Conservation (phyloP, 164 flowering plant genomes). For the Umbilicus rupestris region DNA sequence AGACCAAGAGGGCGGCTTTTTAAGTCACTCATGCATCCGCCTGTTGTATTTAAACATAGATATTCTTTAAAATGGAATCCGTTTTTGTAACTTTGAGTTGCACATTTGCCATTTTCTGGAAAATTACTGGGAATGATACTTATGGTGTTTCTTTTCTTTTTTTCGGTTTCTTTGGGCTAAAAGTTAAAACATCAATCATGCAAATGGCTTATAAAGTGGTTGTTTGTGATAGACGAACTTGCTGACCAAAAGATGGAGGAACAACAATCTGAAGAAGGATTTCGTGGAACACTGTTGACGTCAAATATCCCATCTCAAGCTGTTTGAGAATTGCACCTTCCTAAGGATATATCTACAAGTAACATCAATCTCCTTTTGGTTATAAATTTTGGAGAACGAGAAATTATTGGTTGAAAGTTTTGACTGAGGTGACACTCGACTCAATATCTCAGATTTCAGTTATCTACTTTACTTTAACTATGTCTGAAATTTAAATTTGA, state of each 20-base stretch:
- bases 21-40: no score
- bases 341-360: not conserved
- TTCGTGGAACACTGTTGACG: slow-evolving; percentile 80
- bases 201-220: slow-evolving; percentile 3
- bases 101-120: not conserved
- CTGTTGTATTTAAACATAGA: not conserved
- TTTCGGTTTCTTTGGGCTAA: no score
- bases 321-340: slow-evolving; percentile 15
- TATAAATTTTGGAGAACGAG: slow-evolving; percentile 8
- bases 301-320: slow-evolving; percentile 46
- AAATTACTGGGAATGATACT: not conserved
- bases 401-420: not conserved
- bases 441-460: not conserved
- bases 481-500: no score
- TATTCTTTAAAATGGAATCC: not conserved
- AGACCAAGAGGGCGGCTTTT: no score
- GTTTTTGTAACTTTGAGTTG: not conserved
- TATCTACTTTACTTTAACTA: not conserved
- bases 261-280: slow-evolving; percentile 65
- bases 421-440: not conserved
- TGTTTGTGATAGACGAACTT: slow-evolving; percentile 54
- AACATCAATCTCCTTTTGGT: slow-evolving; percentile 14
- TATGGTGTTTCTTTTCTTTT: no score
- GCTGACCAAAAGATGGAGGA: slow-evolving; percentile 45
- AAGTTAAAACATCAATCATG: not conserved